Base-by-base conservation (phyloP, 495 filamentous ascomycete genomes). In the Podospora tetraspora region DNA sequence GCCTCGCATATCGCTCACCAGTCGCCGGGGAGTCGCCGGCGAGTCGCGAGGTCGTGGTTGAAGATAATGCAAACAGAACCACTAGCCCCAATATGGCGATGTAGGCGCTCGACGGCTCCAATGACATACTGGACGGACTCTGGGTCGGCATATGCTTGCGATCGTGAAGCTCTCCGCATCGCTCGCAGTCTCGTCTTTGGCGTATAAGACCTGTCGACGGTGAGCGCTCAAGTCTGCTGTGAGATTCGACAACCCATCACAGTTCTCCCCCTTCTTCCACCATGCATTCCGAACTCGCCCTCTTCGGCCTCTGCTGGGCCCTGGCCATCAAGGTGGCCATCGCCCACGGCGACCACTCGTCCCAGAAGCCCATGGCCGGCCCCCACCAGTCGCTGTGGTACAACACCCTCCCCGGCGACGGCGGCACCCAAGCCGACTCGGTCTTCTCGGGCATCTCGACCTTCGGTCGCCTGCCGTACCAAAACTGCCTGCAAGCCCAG, bases 361-460 rank as follows among this genome's bases (percentile, higher is more conserved):
- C 79, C 29, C 82, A 85, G 64, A 76, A 79, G 68, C 63, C 73
- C 24, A 74, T 84, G 13, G 68, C 78, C 9, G 85, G 85, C 0
- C 84, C 84, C 19, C 83, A 83, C 73, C 75, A 82, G 64, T 77
- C 79, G 7, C 71, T 86, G 27, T 86, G 84, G 84, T 86, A 86
- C 72, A 86, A 84, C 69, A 80, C 73, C 12, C 72, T 87, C 6
- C 85, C 85, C 0, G 85, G 85, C 52, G 85, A 87, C 70, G 85
- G 85, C 13, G 85, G 85, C 58, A 87, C 84, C 29, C 85, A 86
- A 79, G 83, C 83, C 11, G 82, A 85, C 66, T 83, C 83, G 1
- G 83, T 85, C 61, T 96, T 94, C 78, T 89, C 90, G n/a, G 92
- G 92, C 62, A 90, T 95, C 64, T 88, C 90, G 59, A 94, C 90